Evolutionary conservation across 1,139 yeast species (phyloP), one percentile per base, ranked within the genome.

Genomic region (Lodderomyces oxycetoniae): DNA sequence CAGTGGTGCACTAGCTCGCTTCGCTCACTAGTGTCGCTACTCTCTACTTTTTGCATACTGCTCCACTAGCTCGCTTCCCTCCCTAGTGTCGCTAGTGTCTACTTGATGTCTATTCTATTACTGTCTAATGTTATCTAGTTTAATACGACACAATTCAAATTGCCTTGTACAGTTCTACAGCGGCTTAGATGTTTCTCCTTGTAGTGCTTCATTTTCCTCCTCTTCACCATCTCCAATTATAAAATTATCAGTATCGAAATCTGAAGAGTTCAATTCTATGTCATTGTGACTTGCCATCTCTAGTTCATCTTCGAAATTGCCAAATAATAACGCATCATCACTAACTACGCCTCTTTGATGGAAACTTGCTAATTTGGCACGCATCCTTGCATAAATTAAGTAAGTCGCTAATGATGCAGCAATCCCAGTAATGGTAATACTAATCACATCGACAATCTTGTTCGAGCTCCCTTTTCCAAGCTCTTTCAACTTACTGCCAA

Each of bases 401-500:
- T 77, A 82, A 0, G 95, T 82, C 0, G 94, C 81, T 7, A 65
- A 43, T 1, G 74, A 57, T 3, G 88, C 74, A 0, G 86, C 77
- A 0, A 57, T 32, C 1, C 62, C 67, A 0, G 96, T 80, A 8
- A 82, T 44, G 0, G 73, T 9, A 4, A 89, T 76, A 33, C 93
- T 77, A 2, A 79, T 27, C 1, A 81, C 39, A 52, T 88, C 93
- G 9, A 84, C 63, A 17, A 81, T 34, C 48, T 74, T 75, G 3
- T 66, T 47, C 26, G 79, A 73, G 35, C 73, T 70, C 4, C 51
- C 60, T 37, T 75, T 75, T 1, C 95, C 93, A 36, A 91, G 61
- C 35, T 74, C 75, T 39, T 80, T 84, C 28, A 91, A 55, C 41
- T 88, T 77, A 35, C 78, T 73, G 3, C 97, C 98, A 31, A 88